These are phyloP conservation scores for Blastobotrys arbuscula DNA, from an alignment of 1,139 yeast genomes.

Conservation along the genomic window DNA sequence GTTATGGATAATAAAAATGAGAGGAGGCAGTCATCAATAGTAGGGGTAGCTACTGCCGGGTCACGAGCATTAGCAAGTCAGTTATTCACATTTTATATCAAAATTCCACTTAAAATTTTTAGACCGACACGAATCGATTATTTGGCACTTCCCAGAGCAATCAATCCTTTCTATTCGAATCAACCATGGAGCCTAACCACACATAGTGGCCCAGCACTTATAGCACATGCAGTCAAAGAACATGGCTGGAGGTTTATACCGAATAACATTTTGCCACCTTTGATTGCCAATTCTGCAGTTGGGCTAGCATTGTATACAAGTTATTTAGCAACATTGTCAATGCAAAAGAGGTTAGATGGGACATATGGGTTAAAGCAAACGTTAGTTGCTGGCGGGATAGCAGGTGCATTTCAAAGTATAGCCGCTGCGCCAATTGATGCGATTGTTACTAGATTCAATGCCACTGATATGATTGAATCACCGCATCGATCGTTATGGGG, in stretches of 20 bases:
- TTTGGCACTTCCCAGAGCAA: conserved; percentile 34
- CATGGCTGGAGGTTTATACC: conserved; percentile 91
- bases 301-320: conserved; percentile 83
- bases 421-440: conserved; percentile 96
- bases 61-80: conserved; percentile 79
- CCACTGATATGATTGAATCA: conserved; percentile 65
- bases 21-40: conserved; percentile 24
- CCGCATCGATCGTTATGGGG: conserved; percentile 65
- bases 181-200: conserved; percentile 66
- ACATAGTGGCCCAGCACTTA: conserved; percentile 69
- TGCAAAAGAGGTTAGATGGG: conserved; percentile 19
- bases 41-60: conserved; percentile 72
- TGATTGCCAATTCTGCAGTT: conserved; percentile 79
- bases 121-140: conserved; percentile 81
- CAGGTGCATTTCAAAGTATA: conserved; percentile 82
- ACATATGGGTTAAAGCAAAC: conserved; percentile 42
- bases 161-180: conserved; percentile 30
- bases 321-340: conserved; percentile 45
- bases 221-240: conserved; percentile 60
- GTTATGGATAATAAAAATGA: neutral
- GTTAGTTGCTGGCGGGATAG: conserved; percentile 74
- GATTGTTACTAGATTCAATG: conserved; percentile 72
- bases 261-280: conserved; percentile 70
- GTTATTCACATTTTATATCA: conserved; percentile 65
- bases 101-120: conserved; percentile 78